Evolutionary conservation across 2,329 filamentous ascomycete species (phyloP).

Genomic region (Fusarium pseudonygamai): DNA sequence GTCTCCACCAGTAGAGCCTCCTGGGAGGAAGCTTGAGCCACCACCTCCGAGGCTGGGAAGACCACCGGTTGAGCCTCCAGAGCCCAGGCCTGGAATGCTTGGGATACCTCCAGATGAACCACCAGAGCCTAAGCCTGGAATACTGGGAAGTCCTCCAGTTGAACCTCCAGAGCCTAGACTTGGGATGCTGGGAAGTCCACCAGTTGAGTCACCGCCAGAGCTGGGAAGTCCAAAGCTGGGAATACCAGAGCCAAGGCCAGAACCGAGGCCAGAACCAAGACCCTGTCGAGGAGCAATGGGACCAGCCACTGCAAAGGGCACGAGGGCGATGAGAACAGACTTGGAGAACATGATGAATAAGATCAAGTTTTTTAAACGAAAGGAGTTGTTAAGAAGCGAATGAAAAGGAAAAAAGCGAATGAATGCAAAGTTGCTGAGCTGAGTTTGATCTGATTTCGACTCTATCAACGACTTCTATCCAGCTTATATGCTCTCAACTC

Average conservation of each 20-base stretch:
- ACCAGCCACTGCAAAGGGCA: constrained; percentile 36
- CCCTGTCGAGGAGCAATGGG: constrained; percentile 30
- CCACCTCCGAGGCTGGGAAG: neutral
- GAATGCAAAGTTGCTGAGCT: constrained; percentile 13
- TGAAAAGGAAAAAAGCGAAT: constrained; percentile 7
- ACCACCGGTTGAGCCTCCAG: neutral
- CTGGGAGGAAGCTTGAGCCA: neutral
- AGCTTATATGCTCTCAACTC: constrained; percentile 19
- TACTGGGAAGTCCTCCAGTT: neutral
- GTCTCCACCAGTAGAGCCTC: neutral
- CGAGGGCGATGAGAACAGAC: constrained; percentile 34
- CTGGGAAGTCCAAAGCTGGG: neutral
- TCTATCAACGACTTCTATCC: neutral
- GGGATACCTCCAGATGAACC: neutral
- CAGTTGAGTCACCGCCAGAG: neutral
- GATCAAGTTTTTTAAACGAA: constrained; percentile 8
- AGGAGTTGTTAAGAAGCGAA: constrained; percentile 11
- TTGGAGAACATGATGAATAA: constrained; percentile 33
- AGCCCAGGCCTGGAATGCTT: neutral
- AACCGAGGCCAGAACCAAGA: neutral
- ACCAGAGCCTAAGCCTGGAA: neutral
- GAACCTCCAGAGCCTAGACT: neutral
- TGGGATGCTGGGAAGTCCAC: neutral
- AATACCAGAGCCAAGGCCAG: constrained; percentile 3
- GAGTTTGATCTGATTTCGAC: constrained; percentile 16